A percentile compares a stretch with the other conserved stretches of the same genome.
Evolutionary conservation across 495 filamentous ascomycete species (phyloP).

Genomic region (Wilcoxina mikolae): DNA sequence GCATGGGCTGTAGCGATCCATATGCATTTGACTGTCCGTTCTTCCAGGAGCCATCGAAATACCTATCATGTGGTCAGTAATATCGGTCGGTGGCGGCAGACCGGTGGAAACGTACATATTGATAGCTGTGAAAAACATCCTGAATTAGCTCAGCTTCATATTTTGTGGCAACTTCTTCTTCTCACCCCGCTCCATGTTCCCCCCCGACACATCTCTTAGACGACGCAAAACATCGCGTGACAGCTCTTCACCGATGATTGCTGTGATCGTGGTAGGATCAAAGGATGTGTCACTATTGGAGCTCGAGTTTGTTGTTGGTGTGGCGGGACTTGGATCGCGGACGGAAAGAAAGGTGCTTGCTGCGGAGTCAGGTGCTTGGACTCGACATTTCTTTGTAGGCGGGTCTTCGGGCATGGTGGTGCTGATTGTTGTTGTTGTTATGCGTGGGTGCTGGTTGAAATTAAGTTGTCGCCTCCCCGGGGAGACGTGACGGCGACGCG

Average conservation of each 20-base stretch:
- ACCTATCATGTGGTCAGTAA: conserved; percentile 46
- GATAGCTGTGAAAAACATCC: conserved; percentile 28
- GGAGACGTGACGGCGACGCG: background rate
- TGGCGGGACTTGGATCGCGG: background rate
- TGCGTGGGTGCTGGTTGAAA: background rate
- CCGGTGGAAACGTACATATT: conserved; percentile 28
- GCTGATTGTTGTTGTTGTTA: background rate
- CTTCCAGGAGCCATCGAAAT: conserved; percentile 88
- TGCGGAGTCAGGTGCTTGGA: background rate
- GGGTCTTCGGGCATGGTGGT: background rate
- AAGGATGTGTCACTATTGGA: background rate
- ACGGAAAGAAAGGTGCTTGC: background rate
- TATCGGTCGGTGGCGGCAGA: too few species aligned
- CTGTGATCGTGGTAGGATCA: background rate
- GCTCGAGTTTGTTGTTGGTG: background rate
- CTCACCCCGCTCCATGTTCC: conserved; percentile 35
- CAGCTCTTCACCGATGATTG: conserved; percentile 26
- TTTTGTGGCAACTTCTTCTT: background rate
- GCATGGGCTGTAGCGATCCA: conserved; percentile 1
- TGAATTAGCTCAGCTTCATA: background rate
- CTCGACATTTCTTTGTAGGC: background rate
- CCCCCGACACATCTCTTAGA: conserved; percentile 30
- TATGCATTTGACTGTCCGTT: conserved; percentile 17
- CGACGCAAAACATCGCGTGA: conserved; percentile 18
- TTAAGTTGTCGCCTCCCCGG: background rate